These are phyloP conservation scores for Dysphania ambrosioides DNA, from an alignment of 148 eudicot genomes.

Conservation along the genomic window DNA sequence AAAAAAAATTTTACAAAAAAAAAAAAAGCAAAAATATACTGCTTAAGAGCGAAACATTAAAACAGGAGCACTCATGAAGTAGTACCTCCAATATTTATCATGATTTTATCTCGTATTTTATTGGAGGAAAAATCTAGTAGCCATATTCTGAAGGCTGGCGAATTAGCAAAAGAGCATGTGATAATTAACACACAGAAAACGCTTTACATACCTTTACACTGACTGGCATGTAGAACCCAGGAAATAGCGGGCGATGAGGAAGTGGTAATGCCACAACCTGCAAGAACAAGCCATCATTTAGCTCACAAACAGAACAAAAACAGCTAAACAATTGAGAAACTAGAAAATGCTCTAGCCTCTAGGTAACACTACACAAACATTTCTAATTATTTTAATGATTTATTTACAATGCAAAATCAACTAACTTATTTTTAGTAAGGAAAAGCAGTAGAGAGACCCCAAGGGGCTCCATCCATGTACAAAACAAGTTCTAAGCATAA, in stretches of 20 bases:
- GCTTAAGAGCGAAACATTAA: neutral
- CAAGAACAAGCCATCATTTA: conserved; percentile 14
- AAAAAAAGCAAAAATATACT: neutral
- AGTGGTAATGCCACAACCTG: conserved; percentile 94
- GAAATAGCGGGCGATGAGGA: conserved; percentile 84
- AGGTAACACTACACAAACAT: neutral
- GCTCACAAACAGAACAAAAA: neutral
- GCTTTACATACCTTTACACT: conserved; percentile 67
- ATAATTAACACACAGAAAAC: neutral
- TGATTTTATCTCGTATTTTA: too few species aligned
- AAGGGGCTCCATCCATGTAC: neutral
- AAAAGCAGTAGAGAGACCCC: neutral
- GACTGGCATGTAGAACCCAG: conserved; percentile 97
- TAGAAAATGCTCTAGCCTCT: neutral
- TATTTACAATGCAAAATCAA: neutral
- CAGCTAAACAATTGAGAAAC: neutral
- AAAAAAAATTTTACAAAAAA: too few species aligned
- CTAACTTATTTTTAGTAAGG: neutral
- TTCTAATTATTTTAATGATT: too few species aligned
- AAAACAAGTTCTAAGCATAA: neutral
- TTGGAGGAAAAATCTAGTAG: neutral
- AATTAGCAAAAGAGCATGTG: neutral
- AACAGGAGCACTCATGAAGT: neutral
- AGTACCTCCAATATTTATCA: too few species aligned
- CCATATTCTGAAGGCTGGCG: neutral